Percentiles rank a stretch among this genome's conserved stretches.
Evolutionary conservation across 164 flowering plant genomes (phyloP).

Genomic region (Paratinospora sagittata): DNA sequence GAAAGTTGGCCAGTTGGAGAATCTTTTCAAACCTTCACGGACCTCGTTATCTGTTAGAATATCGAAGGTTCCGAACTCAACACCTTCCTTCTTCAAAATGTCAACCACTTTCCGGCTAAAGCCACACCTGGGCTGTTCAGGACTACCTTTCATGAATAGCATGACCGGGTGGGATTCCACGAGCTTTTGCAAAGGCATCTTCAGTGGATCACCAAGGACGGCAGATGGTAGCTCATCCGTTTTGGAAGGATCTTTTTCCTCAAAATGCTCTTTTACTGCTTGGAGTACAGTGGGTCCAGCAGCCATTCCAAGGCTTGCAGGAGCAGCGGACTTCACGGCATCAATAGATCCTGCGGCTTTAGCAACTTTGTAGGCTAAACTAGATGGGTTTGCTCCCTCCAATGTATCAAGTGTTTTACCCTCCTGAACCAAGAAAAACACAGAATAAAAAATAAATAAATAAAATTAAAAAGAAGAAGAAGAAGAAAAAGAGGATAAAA

Average conservation of each 20-base stretch:
- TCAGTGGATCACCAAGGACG: slow-evolving; percentile 32
- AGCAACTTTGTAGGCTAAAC: slow-evolving; percentile 88
- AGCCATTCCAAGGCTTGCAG: slow-evolving; percentile 92
- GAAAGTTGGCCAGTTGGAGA: slow-evolving; percentile 89
- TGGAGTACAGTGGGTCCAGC: slow-evolving; percentile 76
- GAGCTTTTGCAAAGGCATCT: slow-evolving; percentile 49
- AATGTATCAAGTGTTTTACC: slow-evolving; percentile 69
- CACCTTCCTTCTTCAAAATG: slow-evolving; percentile 65
- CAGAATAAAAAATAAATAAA: no score
- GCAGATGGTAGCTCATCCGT: slow-evolving; percentile 17
- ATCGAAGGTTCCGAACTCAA: slow-evolving; percentile 82
- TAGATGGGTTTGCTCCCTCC: slow-evolving; percentile 90
- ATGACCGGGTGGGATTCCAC: slow-evolving; percentile 62
- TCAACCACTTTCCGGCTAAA: slow-evolving; percentile 79
- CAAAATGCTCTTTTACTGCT: slow-evolving; percentile 53
- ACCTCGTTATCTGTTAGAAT: slow-evolving; percentile 71
- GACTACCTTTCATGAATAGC: slow-evolving; percentile 95
- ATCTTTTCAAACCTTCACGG: slow-evolving; percentile 83
- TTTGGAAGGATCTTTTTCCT: slow-evolving; percentile 41
- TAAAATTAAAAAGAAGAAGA: no score
- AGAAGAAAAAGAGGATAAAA: neutral
- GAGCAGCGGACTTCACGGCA: slow-evolving; percentile 60
- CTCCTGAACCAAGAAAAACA: slow-evolving; percentile 35
- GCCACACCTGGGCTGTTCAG: slow-evolving; percentile 81
- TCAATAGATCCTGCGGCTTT: slow-evolving; percentile 57